These are phyloP conservation scores for Castanospermum australe DNA, from an alignment of 306 rosid species.

Conservation along the genomic window DNA sequence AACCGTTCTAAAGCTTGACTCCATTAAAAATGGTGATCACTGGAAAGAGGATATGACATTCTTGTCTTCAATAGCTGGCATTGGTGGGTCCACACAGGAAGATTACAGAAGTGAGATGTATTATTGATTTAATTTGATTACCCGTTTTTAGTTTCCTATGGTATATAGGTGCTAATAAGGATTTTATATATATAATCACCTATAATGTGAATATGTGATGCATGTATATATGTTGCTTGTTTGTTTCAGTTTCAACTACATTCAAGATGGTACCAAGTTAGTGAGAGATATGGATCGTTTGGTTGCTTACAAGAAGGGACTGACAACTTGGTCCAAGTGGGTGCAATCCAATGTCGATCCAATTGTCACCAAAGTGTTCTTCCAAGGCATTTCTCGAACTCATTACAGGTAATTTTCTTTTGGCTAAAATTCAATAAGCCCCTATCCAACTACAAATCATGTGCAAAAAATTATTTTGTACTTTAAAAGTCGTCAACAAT, in stretches of 20 bases:
- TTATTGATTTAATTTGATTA: background rate
- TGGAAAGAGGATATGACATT: slow-evolving; percentile 48
- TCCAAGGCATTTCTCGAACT: slow-evolving; percentile 46
- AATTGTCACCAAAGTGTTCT: slow-evolving; percentile 16
- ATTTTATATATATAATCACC: too few species aligned
- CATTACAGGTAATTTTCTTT: background rate
- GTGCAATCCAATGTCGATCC: slow-evolving; percentile 26
- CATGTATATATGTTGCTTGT: background rate
- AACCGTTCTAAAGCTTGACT: slow-evolving; percentile 43
- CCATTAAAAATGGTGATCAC: slow-evolving; percentile 35
- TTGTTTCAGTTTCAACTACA: slow-evolving; percentile 39
- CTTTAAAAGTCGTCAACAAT: too few species aligned
- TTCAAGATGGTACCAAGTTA: slow-evolving; percentile 26
- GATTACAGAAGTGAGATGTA: slow-evolving; percentile 24
- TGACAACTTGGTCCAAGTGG: slow-evolving; percentile 56
- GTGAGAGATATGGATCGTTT: slow-evolving; percentile 39
- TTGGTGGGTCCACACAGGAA: slow-evolving; percentile 57
- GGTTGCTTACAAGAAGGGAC: background rate
- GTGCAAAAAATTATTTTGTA: too few species aligned
- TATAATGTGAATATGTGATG: too few species aligned
- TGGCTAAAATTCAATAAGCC: too few species aligned
- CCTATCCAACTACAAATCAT: too few species aligned
- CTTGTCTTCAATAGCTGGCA: slow-evolving; percentile 54
- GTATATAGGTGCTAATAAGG: background rate
- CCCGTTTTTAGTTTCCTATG: background rate